These are phyloP conservation scores for Saposhnikovia divaricata DNA, from an alignment of 129 eudicot genomes.

Conservation along the genomic window DNA sequence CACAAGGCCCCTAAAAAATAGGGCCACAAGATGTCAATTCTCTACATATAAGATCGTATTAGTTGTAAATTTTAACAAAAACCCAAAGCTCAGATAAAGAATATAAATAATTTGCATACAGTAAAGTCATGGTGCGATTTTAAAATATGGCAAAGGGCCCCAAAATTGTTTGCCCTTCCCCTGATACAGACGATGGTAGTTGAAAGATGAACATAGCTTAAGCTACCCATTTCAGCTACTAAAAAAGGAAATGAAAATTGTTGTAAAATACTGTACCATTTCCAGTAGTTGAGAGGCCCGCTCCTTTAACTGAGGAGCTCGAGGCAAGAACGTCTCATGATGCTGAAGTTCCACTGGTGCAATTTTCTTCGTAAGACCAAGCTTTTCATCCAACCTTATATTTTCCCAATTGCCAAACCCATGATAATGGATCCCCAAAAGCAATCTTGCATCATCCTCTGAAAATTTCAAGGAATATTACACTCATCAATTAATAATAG, in stretches of 20 bases:
- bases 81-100: too few relatives aligned
- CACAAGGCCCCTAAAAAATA: too few relatives aligned
- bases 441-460: constrained; percentile 98
- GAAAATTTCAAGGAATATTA: not conserved
- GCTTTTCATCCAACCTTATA: constrained; percentile 78
- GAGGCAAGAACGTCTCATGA: constrained; percentile 95
- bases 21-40: too few relatives aligned
- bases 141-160: too few relatives aligned
- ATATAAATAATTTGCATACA: too few relatives aligned
- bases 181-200: not conserved
- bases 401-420: constrained; percentile 99
- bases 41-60: too few relatives aligned
- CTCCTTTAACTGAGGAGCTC: constrained; percentile 96
- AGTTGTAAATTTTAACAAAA: too few relatives aligned
- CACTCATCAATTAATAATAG: not conserved
- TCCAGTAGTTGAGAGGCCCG: constrained; percentile 92
- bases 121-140: too few relatives aligned
- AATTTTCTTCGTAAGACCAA: constrained; percentile 86
- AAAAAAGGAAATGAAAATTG: not conserved
- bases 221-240: not conserved
- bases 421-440: constrained; percentile 83
- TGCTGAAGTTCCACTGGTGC: constrained; percentile 99
- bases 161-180: too few relatives aligned
- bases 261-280: constrained; percentile 43
- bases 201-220: not conserved